Base-by-base conservation (phyloP, 108 stramenopile species). In the Skeletonema grethae region DNA sequence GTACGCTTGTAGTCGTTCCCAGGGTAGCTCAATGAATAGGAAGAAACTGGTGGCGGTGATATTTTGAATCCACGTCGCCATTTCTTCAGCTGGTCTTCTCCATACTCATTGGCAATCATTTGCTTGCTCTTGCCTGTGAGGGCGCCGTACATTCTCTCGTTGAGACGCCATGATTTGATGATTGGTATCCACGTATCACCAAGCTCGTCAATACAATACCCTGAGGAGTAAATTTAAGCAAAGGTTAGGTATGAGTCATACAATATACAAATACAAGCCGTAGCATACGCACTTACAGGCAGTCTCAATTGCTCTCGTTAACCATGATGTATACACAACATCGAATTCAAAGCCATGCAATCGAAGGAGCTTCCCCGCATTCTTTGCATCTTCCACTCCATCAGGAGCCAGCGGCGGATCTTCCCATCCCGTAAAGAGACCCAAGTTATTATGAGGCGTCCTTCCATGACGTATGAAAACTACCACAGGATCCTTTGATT, bases 51-150 rank as follows among this genome's bases (percentile, higher is more conserved):
- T 8, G 97, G 97, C 13, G 97, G 97, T 12, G 62, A 67, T 30
- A 82, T 79, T 8, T 60, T 81, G 70, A 85, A 96, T 8, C 89
- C 88, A n/a, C 95, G 82, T n/a, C 95, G 74, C 95, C 95, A 96
- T 70, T 61, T 61, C 53, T 83, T 83, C 57, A 96, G 85, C 63
- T 95, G 96, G n/a, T 88, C 88, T 69, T 89, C 93, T 55, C 94
- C 94, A 76, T 95, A 89, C 69, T 88, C 75, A n/a, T 87, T 86
- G 10, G 93, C 88, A 43, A 96, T 91, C 88, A 96, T 90, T 57
- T 84, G 75, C 77, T 97, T 97, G 72, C 85, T 79, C 32, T 94
- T 71, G 1, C 97, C 97, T 35, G 92, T 90, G 3, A 94, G 78
- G 20, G 65, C 85, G 7, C 90, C 92, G 58, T 93, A 94, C 89